Conservation (phyloP, 139 green algal species). For the Auxenochlorella pyrenoidosa region DNA sequence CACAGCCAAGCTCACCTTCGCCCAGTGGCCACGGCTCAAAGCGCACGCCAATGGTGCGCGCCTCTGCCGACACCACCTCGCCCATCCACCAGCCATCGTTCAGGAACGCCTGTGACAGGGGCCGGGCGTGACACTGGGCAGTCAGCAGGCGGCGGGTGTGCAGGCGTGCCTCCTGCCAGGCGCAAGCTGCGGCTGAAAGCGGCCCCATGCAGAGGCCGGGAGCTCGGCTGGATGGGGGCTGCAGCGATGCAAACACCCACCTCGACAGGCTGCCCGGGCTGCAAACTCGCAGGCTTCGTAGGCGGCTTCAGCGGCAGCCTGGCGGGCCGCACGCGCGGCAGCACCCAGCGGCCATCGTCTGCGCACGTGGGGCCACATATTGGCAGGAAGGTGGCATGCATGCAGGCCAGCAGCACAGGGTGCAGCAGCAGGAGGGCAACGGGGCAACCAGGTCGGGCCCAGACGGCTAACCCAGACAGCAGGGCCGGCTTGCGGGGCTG, state of each 20-base stretch:
- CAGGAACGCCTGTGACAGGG: not conserved
- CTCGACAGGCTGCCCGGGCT: not conserved
- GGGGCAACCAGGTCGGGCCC: no score
- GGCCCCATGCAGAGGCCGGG: no score
- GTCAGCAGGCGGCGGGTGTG: no score
- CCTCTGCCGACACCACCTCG: not conserved
- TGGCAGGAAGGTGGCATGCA: not conserved
- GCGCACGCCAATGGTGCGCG: not conserved
- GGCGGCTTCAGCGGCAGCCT: not conserved
- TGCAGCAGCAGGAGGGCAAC: not conserved
- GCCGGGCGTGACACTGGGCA: no score
- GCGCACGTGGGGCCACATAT: not conserved
- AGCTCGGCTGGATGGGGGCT: no score
- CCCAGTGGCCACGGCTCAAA: slow-evolving; percentile 7
- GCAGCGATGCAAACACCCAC: not conserved
- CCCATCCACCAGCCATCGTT: slow-evolving; percentile 31
- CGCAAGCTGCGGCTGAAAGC: no score
- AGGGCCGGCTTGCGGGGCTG: no score
- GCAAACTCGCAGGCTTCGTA: not conserved
- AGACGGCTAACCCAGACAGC: no score
- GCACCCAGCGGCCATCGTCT: not conserved
- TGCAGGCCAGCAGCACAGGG: not conserved
- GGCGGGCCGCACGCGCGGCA: not conserved
- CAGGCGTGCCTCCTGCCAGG: no score
- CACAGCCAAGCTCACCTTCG: not conserved